phyloP scores from a whole-genome alignment of 2,329 filamentous ascomycete species.

The Colletotrichum sp. region DNA sequence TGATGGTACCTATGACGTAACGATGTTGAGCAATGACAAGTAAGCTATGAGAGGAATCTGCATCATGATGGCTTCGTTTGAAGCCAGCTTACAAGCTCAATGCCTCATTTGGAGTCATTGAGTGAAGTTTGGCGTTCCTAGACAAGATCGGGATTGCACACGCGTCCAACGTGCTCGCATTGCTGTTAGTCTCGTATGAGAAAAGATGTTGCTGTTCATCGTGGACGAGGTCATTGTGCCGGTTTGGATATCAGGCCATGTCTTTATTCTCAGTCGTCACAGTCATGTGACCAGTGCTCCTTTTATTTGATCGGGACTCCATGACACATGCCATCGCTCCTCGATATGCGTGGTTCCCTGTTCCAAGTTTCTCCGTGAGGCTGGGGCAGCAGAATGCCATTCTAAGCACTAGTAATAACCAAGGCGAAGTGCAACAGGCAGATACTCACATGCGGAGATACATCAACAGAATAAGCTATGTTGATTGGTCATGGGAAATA shows the following conservation, averaged over 20 bases:
- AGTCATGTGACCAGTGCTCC: neutral
- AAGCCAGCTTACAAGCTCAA: neutral
- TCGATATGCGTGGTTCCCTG: neutral
- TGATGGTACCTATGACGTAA: neutral
- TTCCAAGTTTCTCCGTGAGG: neutral
- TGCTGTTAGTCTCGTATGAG: neutral
- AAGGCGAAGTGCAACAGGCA: neutral
- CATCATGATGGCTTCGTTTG: neutral
- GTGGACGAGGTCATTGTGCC: neutral
- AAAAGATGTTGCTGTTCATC: neutral
- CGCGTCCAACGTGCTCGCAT: neutral
- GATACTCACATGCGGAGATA: neutral
- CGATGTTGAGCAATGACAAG: neutral
- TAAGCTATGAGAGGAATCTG: neutral
- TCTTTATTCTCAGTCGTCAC: neutral
- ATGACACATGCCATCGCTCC: neutral
- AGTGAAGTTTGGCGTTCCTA: neutral
- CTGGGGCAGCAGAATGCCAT: neutral
- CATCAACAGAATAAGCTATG: neutral
- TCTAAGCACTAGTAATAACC: neutral
- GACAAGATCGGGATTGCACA: neutral
- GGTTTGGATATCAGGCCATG: neutral
- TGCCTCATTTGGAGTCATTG: neutral
- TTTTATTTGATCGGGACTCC: neutral
- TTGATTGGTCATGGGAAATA: neutral